These are phyloP conservation scores for Rutstroemia sp. DNA, from an alignment of 2,329 filamentous ascomycete genomes.

Conservation along the genomic window DNA sequence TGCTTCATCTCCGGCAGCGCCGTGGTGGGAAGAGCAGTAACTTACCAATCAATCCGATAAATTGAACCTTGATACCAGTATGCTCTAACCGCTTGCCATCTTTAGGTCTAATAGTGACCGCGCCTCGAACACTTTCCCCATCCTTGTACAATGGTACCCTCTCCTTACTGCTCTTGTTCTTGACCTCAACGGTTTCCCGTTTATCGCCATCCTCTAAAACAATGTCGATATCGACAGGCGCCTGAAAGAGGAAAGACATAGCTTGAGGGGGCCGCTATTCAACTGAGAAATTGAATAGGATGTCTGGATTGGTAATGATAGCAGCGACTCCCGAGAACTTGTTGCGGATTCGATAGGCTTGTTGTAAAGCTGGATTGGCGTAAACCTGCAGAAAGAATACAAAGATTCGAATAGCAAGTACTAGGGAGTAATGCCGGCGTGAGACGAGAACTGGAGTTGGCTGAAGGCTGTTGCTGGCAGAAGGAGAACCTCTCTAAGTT, in stretches of 20 bases:
- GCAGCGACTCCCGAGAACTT: too few relatives aligned
- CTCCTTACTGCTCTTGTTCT: conserved; percentile 96
- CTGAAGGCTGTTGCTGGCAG: too few relatives aligned
- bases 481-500: too few relatives aligned
- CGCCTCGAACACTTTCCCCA: conserved; percentile 95
- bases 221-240: conserved; percentile 97
- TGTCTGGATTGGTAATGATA: too few relatives aligned
- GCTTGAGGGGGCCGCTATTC: neutral
- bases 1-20: neutral
- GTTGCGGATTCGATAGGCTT: too few relatives aligned
- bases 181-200: conserved; percentile 91
- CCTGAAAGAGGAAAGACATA: conserved; percentile 98
- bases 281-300: neutral
- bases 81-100: conserved; percentile 97
- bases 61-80: conserved; percentile 98
- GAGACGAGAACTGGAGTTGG: too few relatives aligned
- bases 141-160: conserved; percentile 97
- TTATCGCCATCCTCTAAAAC: conserved; percentile 94
- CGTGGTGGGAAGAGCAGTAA: conserved; percentile 6
- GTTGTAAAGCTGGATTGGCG: too few relatives aligned
- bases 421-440: too few relatives aligned
- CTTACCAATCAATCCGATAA: conserved; percentile 94
- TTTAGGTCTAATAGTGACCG: conserved; percentile 90
- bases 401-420: too few relatives aligned
- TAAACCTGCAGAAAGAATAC: too few relatives aligned